phyloP scores from a whole-genome alignment of 106 monocot genomes.

The Acorus gramineus region DNA sequence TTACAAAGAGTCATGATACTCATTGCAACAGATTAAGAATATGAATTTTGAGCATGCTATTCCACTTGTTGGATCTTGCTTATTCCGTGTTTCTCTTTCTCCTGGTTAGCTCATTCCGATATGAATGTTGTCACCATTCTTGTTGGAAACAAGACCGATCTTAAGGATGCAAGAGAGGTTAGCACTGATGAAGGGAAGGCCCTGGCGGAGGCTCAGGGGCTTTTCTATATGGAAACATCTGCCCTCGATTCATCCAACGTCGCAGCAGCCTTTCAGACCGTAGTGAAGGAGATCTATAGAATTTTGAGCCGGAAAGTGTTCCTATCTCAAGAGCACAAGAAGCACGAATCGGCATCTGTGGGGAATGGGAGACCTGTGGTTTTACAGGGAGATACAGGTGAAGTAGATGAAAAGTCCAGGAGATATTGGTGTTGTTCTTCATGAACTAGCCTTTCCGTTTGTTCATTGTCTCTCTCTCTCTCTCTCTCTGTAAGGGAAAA shows the following conservation, averaged over 20 bases:
- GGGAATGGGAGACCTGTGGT: slow-evolving; percentile 24
- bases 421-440: slow-evolving; percentile 29
- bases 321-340: slow-evolving; percentile 31
- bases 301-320: slow-evolving; percentile 27
- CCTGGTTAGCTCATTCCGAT: slow-evolving; percentile 28
- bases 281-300: slow-evolving; percentile 29
- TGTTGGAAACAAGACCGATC: slow-evolving; percentile 33
- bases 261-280: slow-evolving; percentile 25
- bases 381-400: slow-evolving; percentile 13
- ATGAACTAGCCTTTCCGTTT: not conserved
- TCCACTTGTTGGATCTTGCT: not conserved
- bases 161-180: slow-evolving; percentile 39
- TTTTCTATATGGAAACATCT: slow-evolving; percentile 50
- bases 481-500: too few species aligned
- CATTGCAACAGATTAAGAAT: not conserved
- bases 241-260: slow-evolving; percentile 38
- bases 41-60: not conserved
- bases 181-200: slow-evolving; percentile 32
- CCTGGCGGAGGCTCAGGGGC: slow-evolving; percentile 30
- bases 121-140: slow-evolving; percentile 42
- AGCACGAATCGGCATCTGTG: slow-evolving; percentile 10
- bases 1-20: too few species aligned
- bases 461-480: too few species aligned
- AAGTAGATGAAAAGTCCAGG: slow-evolving; percentile 2
- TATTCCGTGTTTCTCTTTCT: not conserved